Conservation (phyloP, 306 rosid species). For the Cicer chorassanicum region DNA sequence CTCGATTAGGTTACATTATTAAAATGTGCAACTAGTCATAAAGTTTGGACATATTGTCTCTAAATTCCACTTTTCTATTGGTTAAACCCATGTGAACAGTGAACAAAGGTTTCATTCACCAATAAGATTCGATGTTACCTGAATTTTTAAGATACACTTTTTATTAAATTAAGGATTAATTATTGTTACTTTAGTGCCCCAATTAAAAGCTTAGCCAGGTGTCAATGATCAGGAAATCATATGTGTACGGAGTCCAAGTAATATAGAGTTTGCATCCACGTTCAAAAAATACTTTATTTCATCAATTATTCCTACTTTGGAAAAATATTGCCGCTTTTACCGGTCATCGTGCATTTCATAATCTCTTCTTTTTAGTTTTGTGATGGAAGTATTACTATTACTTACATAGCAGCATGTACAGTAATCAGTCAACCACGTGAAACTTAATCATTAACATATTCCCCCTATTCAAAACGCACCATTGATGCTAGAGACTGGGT, state of each 20-base stretch:
- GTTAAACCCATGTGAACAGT: constrained; percentile 62
- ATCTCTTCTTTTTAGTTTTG: constrained; percentile 38
- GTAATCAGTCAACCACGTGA: constrained; percentile 61
- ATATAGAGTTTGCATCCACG: constrained; percentile 23
- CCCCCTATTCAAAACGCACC: background rate
- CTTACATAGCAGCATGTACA: constrained; percentile 36
- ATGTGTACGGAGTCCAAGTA: constrained; percentile 48
- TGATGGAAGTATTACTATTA: constrained; percentile 34
- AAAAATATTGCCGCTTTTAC: constrained; percentile 49
- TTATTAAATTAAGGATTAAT: constrained; percentile 39
- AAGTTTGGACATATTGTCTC: constrained; percentile 54
- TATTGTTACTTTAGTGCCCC: constrained; percentile 22
- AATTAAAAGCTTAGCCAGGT: constrained; percentile 55
- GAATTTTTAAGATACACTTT: constrained; percentile 39
- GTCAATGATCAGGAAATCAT: constrained; percentile 77
- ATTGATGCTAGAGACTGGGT: too few species aligned
- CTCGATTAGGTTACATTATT: constrained; percentile 43
- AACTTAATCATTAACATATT: constrained; percentile 42
- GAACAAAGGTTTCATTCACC: constrained; percentile 54
- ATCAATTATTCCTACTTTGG: constrained; percentile 44
- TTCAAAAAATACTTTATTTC: constrained; percentile 9
- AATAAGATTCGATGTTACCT: constrained; percentile 63
- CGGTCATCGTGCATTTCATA: constrained; percentile 38
- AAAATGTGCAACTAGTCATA: constrained; percentile 43
- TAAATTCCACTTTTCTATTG: constrained; percentile 48